Conservation (phyloP, 129 eudicot genomes). For the Ambrosia artemisiifolia region DNA sequence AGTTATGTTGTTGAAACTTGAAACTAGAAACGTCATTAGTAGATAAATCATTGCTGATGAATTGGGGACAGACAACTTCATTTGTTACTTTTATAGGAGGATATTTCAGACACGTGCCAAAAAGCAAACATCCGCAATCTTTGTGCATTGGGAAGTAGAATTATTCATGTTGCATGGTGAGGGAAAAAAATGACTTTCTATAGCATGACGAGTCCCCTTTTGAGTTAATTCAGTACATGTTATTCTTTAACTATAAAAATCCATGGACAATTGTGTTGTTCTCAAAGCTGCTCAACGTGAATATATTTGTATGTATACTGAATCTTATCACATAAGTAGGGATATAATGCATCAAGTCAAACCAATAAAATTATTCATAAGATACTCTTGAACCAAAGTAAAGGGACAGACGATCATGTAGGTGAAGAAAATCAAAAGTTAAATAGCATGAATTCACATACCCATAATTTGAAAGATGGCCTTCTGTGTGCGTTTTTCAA, state of each 20-base stretch:
- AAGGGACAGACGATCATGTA: background rate
- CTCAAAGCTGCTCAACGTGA: background rate
- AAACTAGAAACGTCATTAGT: too few species aligned
- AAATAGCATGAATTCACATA: conserved; percentile 28
- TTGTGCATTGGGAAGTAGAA: background rate
- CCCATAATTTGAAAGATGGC: conserved; percentile 78
- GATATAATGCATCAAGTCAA: background rate
- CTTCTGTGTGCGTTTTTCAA: conserved; percentile 84
- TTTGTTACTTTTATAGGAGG: background rate
- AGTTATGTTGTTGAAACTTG: too few species aligned
- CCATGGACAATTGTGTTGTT: background rate
- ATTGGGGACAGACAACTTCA: background rate
- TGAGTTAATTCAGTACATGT: background rate
- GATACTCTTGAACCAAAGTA: background rate
- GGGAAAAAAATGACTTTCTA: background rate
- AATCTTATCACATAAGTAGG: background rate
- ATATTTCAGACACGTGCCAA: background rate
- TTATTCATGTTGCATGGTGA: background rate
- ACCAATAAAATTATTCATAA: background rate
- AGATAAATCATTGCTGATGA: too few species aligned
- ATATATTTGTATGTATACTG: background rate
- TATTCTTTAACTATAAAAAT: background rate
- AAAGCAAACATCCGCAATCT: background rate
- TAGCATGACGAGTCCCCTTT: background rate
- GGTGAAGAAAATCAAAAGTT: background rate